Evolutionary conservation across 352 stramenopile species (phyloP), one percentile per base, ranked within the genome.

Genomic region (Pythium sukuiense): DNA sequence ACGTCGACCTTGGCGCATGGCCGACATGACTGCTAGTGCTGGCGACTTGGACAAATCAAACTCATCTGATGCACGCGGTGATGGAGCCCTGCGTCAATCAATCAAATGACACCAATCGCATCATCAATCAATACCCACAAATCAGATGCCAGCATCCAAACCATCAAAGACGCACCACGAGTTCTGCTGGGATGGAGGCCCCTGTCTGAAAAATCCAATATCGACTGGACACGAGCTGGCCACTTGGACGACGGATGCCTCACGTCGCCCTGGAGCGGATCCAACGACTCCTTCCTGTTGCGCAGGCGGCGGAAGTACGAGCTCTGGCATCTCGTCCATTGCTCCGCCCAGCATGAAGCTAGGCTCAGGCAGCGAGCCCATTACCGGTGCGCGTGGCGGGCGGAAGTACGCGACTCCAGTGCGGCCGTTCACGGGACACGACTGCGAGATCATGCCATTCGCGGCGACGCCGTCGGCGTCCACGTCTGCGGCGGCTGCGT

Each of bases 11-110:
- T 85, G 77, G 48, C 80, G 79, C 68, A 81, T 63, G 3, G 80
- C 77, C 18, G 80, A 88, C 79, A 91, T 89, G 27, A 81, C 75
- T 11, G 83, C 80, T 2, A 91, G 72, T 39, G 83, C 83, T 14
- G 83, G 83, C 13, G 76, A 87, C 56, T 88, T 89, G 33, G 83
- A 91, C 43, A 91, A 58, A 69, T 91, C 83, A 55, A 89, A 88
- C 57, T 89, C 83, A 37, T 88, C 76, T 18, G 76, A 63, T 26
- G 75, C 64, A n/a, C 70, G 75, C 4, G 71, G 63, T 14, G 71
- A 79, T n/a, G 67, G 62, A 20, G 48, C 30, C 54, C 63, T 68
- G 50, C 46, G 48, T 39, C 18, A 29, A 32, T 60, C 9, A 20
- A 67, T 14, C 6, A 39, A n/a, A n/a, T n/a, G n/a, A n/a, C n/a